Percentiles rank a stretch among this genome's conserved stretches.
phyloP scores from a whole-genome alignment of 2,329 filamentous ascomycete genomes.

The Diaporthe vaccinii region DNA sequence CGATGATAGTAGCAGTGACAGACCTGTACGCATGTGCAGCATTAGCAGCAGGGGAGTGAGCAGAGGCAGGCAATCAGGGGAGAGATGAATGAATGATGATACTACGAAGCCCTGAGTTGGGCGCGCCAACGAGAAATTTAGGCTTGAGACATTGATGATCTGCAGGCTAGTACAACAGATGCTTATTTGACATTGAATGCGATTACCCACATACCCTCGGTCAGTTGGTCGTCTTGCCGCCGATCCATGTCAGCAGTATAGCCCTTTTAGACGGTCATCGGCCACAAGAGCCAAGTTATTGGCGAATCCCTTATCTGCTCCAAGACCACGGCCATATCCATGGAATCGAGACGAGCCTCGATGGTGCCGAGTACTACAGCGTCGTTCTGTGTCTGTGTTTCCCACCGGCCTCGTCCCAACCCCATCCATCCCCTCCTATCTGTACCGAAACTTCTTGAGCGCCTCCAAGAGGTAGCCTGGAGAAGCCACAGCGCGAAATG shows the following conservation, averaged over 20 bases:
- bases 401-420: background rate
- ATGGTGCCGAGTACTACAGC: background rate
- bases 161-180: too few species aligned
- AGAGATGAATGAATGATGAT: background rate
- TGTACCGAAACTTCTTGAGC: background rate
- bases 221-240: background rate
- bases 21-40: slow-evolving; percentile 12
- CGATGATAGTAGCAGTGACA: background rate
- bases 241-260: background rate
- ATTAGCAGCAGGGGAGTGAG: background rate
- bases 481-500: background rate
- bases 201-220: too few species aligned
- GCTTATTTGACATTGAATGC: background rate
- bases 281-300: background rate
- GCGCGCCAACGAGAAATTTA: too few species aligned
- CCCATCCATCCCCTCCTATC: background rate
- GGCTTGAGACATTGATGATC: background rate
- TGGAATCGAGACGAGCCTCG: background rate
- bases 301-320: background rate
- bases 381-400: background rate
- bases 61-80: background rate
- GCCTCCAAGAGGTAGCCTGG: background rate
- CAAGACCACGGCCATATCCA: background rate
- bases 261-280: background rate
- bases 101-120: too few species aligned